Evolutionary conservation across 352 stramenopile species (phyloP).

Genomic region (Globisporangium parvum): DNA sequence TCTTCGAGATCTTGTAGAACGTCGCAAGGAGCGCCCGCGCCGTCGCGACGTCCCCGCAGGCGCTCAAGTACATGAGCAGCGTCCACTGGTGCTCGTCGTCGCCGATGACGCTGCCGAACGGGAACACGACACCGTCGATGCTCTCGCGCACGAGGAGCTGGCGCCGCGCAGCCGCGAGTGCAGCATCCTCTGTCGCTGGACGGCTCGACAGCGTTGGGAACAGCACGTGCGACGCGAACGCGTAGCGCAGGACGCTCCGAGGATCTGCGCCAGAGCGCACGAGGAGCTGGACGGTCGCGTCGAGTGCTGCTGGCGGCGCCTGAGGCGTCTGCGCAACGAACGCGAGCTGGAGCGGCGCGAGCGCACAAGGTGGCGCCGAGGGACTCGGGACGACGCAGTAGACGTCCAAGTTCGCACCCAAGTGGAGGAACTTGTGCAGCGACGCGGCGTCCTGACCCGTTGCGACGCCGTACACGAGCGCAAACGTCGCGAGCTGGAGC

Average conservation of each 20-base stretch:
- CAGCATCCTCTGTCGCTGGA: slow-evolving; percentile 14
- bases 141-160: slow-evolving; percentile 24
- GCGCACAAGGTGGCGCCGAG: slow-evolving; percentile 12
- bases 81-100: slow-evolving; percentile 51
- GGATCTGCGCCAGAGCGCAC: slow-evolving; percentile 35
- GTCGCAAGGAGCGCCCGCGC: slow-evolving; percentile 28
- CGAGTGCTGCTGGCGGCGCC: slow-evolving; percentile 12
- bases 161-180: slow-evolving; percentile 14
- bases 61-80: slow-evolving; percentile 65
- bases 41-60: slow-evolving; percentile 35
- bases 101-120: slow-evolving; percentile 21
- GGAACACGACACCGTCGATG: slow-evolving; percentile 20
- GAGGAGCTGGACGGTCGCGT: slow-evolving; percentile 32
- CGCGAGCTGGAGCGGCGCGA: slow-evolving; percentile 50
- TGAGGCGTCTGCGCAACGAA: slow-evolving; percentile 16
- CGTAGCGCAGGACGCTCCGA: slow-evolving; percentile 43
- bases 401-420: slow-evolving; percentile 47
- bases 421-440: slow-evolving; percentile 38
- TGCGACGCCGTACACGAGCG: slow-evolving; percentile 43
- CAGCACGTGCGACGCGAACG: slow-evolving; percentile 47
- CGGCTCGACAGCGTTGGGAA: slow-evolving; percentile 18
- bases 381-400: slow-evolving; percentile 28
- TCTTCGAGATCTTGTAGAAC: slow-evolving; percentile 8
- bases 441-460: slow-evolving; percentile 24
- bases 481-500: slow-evolving; percentile 48